phyloP scores from a whole-genome alignment of 805 yeast genomes.

The Isabelozyma gotoi region DNA sequence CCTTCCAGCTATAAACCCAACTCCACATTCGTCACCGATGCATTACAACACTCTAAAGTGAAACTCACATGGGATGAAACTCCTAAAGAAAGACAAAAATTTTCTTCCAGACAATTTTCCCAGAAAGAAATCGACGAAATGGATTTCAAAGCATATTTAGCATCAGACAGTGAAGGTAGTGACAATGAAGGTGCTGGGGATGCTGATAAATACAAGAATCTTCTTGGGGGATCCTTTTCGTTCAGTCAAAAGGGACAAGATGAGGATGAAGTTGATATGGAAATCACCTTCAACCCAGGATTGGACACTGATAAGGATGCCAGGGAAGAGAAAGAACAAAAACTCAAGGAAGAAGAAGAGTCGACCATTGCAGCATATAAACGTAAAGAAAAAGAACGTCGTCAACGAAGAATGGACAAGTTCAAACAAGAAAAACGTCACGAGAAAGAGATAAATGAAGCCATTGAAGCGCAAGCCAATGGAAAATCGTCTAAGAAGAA shows the following conservation, averaged over 20 bases:
- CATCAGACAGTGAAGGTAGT: constrained; percentile 44
- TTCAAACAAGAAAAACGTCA: constrained; percentile 59
- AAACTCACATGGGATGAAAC: constrained; percentile 99
- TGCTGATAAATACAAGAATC: constrained; percentile 57
- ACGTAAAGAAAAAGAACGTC: constrained; percentile 91
- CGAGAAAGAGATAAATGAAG: constrained; percentile 33
- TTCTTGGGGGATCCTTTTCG: constrained; percentile 48
- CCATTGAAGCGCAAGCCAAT: constrained; percentile 12
- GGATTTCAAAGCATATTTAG: constrained; percentile 92
- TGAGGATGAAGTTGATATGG: constrained; percentile 83
- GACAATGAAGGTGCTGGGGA: constrained; percentile 27
- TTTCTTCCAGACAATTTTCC: constrained; percentile 78
- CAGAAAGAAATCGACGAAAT: constrained; percentile 85
- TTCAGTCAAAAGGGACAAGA: constrained; percentile 34
- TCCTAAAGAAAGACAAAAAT: constrained; percentile 78
- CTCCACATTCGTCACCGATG: constrained; percentile 81
- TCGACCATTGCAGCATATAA: constrained; percentile 76
- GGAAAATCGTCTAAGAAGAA: constrained; percentile 27
- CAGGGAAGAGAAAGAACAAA: constrained; percentile 31
- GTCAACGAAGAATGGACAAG: constrained; percentile 78
- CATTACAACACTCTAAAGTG: constrained; percentile 93
- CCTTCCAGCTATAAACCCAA: constrained; percentile 81
- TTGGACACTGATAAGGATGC: constrained; percentile 45
- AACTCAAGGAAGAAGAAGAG: constrained; percentile 52
- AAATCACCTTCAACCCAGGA: constrained; percentile 93